Conservation (phyloP, 768 basidiomycete genomes). For the Tulasnella calospora region DNA sequence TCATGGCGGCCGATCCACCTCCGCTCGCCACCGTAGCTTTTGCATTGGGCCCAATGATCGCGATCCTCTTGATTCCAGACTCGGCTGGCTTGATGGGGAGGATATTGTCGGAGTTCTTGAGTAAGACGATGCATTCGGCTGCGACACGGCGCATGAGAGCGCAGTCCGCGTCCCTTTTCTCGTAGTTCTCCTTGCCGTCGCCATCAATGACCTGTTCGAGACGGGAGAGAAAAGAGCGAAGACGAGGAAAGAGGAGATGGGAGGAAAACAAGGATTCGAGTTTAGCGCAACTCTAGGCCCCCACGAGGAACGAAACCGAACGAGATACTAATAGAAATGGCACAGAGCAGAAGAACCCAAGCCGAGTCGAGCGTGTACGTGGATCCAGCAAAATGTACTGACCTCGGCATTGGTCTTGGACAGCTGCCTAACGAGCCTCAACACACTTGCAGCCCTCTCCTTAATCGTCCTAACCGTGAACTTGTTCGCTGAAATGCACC, state of each 20-base stretch:
- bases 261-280: conserved; percentile 37
- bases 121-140: conserved; percentile 51
- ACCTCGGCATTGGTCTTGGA: conserved; percentile 62
- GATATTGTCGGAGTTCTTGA: conserved; percentile 55
- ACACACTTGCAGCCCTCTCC: conserved; percentile 29
- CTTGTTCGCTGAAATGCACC: conserved; percentile 44
- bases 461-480: conserved; percentile 30
- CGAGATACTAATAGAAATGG: background rate
- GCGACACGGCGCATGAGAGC: conserved; percentile 54
- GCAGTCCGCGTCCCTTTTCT: conserved; percentile 57
- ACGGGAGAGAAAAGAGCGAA: conserved; percentile 49
- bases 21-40: conserved; percentile 64
- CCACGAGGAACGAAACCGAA: conserved; percentile 38
- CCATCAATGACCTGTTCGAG: conserved; percentile 42
- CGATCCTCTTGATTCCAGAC: conserved; percentile 45
- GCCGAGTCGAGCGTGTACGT: background rate
- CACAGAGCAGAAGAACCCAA: conserved; percentile 31
- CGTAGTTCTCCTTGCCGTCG: conserved; percentile 58
- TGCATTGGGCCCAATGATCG: conserved; percentile 65
- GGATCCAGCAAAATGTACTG: conserved; percentile 34
- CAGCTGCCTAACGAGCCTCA: conserved; percentile 55
- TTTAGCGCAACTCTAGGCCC: background rate
- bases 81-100: conserved; percentile 46
- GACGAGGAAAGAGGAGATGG: too few species aligned
- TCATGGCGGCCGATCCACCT: conserved; percentile 66